Percentiles rank a stretch among this genome's conserved stretches.
Evolutionary conservation across 2,329 filamentous ascomycete species (phyloP).

Genomic region (Bimuria novae-zelandiae): DNA sequence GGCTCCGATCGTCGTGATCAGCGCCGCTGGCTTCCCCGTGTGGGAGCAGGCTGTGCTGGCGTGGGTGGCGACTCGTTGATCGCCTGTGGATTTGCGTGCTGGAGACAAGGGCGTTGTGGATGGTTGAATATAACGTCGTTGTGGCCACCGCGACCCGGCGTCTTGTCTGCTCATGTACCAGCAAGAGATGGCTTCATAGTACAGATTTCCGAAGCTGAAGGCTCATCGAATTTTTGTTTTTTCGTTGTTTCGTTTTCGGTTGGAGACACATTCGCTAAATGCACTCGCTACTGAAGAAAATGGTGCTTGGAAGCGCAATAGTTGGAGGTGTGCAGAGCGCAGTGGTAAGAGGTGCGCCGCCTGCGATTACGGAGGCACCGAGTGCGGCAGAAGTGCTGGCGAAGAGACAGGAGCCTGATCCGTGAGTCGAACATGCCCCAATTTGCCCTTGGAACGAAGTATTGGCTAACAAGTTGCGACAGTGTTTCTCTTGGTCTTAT

Average conservation of each 20-base stretch:
- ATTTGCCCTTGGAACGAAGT: not conserved
- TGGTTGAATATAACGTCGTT: not conserved
- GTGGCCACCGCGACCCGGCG: not conserved
- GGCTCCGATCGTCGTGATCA: constrained; percentile 29
- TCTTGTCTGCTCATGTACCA: constrained; percentile 9
- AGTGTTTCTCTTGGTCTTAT: constrained; percentile 41
- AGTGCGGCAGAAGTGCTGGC: constrained; percentile 14
- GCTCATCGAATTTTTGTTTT: constrained; percentile 2
- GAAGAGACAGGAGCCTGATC: constrained; percentile 34
- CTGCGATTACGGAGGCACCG: constrained; percentile 38
- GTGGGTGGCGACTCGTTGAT: constrained; percentile 14
- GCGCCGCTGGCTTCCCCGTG: constrained; percentile 15
- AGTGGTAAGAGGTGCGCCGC: constrained; percentile 17
- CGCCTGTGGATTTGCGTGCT: not conserved
- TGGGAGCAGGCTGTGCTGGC: constrained; percentile 23
- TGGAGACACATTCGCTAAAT: constrained; percentile 27
- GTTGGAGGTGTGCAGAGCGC: constrained; percentile 17
- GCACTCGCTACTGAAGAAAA: constrained; percentile 31
- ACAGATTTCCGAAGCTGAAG: constrained; percentile 2
- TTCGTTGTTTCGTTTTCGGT: constrained; percentile 7
- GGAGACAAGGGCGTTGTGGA: not conserved
- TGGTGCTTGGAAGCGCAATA: constrained; percentile 16
- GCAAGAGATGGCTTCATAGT: constrained; percentile 20
- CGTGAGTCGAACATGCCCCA: constrained; percentile 26
- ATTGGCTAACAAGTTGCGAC: constrained; percentile 13